Conservation (phyloP, 306 rosid genomes). For the Glycine latifolia region DNA sequence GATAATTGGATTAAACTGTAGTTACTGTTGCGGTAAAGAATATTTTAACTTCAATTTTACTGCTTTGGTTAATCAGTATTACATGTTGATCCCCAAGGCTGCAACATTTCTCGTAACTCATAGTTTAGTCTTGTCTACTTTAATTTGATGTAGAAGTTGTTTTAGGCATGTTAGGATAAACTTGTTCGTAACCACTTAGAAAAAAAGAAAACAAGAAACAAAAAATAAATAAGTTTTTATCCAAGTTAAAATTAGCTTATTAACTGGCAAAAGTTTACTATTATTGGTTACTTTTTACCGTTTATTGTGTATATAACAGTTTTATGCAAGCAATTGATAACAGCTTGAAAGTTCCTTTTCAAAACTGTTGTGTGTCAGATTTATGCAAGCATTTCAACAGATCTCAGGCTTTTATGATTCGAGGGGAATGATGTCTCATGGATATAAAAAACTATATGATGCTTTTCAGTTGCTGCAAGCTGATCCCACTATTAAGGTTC, state of each 20-base stretch:
- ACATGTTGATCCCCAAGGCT: background rate
- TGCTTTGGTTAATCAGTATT: too few relatives aligned
- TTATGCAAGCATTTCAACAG: slow-evolving; percentile 55
- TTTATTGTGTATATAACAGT: slow-evolving; percentile 43
- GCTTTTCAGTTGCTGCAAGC: slow-evolving; percentile 62
- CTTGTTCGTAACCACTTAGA: too few relatives aligned
- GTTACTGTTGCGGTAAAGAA: slow-evolving; percentile 10
- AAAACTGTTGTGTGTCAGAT: slow-evolving; percentile 53
- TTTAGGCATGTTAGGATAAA: background rate
- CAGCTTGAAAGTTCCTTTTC: slow-evolving; percentile 39
- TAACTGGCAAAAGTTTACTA: background rate
- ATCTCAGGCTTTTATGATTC: slow-evolving; percentile 49
- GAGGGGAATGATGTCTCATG: slow-evolving; percentile 51
- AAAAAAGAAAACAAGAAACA: too few relatives aligned
- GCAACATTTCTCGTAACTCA: background rate
- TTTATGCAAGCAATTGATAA: slow-evolving; percentile 44
- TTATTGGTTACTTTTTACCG: background rate
- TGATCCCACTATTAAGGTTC: slow-evolving; percentile 69
- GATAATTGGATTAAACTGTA: background rate
- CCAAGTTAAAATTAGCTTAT: too few relatives aligned
- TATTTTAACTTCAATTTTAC: background rate
- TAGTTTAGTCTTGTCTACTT: background rate
- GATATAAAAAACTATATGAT: slow-evolving; percentile 54
- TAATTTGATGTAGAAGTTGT: background rate
- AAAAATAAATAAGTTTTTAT: too few relatives aligned